Base-by-base conservation (phyloP, 345 rosid species). In the Carallia pectinifolia region DNA sequence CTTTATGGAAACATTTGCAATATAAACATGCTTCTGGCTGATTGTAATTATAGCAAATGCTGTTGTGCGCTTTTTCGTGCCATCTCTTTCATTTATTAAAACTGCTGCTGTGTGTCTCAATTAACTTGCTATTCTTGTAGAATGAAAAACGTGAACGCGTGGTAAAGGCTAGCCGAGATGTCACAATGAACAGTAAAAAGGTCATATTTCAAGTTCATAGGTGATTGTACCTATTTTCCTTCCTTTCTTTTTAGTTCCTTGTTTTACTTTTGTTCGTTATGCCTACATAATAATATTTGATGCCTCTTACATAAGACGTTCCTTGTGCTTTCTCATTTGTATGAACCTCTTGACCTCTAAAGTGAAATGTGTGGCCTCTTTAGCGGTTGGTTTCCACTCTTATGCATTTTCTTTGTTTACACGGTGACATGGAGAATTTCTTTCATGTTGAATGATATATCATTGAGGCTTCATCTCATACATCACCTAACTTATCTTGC, bases 171-270 rank as follows among this genome's bases (percentile, higher is more conserved):
- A 95, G 99, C 74, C 96, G 99, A 54, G 99, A 95, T 80, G 79
- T 95, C 69, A 92, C 97, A 40, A 85, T 84, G 71, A 87, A 87
- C 81, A 95, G 99, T 83, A 95, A 95, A 79, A 94, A 92, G 74
- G 97, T 95, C 67, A 94, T 95, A 76, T 95, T 88, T 77, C 96
- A 91, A 83, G 98, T 91, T 67, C 98, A 94, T 74, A 93, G 98
- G 98, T 93, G 80, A 76, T 38, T 66, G 48, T 17, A 52, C 19
- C 37, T 9, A 6, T 58, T 65, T 6, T 63, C 23, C 10, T 33
- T 40, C 7, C 33, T 38, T 56, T 33, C 8, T 40, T 30, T 53
- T 19, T 58, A 36, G 29, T 64, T 29, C 13, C 18, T 59, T 40
- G 15, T 52, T 59, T 29, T 36, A 58, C 44, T 54, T 67, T 34